These are phyloP conservation scores for Sicyos baderoa DNA, from an alignment of 306 rosid species.

Conservation along the genomic window DNA sequence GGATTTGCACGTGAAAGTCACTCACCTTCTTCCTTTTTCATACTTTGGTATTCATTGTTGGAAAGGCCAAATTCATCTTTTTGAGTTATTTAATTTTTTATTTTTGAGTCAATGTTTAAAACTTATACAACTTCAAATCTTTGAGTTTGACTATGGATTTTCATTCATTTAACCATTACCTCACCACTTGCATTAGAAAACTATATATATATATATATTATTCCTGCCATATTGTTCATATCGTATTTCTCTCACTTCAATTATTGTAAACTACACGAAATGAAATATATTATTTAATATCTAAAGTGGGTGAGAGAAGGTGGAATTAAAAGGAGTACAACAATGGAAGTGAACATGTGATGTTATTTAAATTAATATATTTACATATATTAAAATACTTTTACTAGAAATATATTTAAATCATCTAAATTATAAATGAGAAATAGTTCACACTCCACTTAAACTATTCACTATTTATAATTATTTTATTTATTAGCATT, in stretches of 20 bases:
- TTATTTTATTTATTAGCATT: too few species aligned
- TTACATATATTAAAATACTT: too few species aligned
- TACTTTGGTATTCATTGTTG: too few species aligned
- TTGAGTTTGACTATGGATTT: neutral
- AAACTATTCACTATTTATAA: too few species aligned
- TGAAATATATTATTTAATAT: neutral
- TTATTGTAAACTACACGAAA: neutral
- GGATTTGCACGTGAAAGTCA: constrained; percentile 33
- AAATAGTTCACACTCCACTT: too few species aligned
- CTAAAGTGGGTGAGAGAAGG: neutral
- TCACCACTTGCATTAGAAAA: neutral
- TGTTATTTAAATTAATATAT: too few species aligned
- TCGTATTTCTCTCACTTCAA: neutral
- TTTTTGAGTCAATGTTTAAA: neutral
- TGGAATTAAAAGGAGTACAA: neutral
- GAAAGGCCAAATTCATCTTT: too few species aligned
- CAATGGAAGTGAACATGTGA: neutral
- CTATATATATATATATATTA: too few species aligned
- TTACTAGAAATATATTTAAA: too few species aligned
- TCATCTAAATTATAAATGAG: too few species aligned
- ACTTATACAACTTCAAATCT: neutral
- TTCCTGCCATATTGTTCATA: too few species aligned
- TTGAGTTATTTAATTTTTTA: neutral
- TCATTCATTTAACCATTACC: constrained; percentile 3
- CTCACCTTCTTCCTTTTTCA: constrained; percentile 3